Evolutionary conservation across 805 yeast species (phyloP), one percentile per base, ranked within the genome.

Genomic region (Dipodascus albidus): DNA sequence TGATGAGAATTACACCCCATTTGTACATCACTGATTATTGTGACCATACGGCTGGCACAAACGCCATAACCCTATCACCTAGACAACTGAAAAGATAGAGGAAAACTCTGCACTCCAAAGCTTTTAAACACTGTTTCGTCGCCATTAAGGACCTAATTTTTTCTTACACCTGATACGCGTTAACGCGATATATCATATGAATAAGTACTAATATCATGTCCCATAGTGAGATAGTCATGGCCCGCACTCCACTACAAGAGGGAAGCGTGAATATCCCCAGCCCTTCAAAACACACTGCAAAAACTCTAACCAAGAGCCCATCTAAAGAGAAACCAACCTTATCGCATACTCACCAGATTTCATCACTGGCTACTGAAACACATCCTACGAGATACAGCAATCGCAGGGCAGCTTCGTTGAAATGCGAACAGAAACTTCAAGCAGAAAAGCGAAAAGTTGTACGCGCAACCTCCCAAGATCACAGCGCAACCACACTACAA

Each of bases 221-320:
- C 3, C 44, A 38, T 4, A 38, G 44, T 17, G 44, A 38, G 15
- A 4, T 38, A 14, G 20, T 38, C 44, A 38, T 38, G 44, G 9
- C 44, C 20, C 44, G 44, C 20, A 14, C 44, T n/a, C 44, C 44
- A 8, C n/a, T 38, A 17, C 17, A 38, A 38, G 44, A 38, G 44
- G 44, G 44, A 38, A n/a, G 44, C n/a, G 44, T 38, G n/a, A 38
- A 38, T 19, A 38, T 38, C 44, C 44, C 44, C 44, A 38, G 44
- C 20, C 44, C 44, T 38, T n/a, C 44, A 6, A 38, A 38, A 14
- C 44, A 38, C n/a, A 38, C 20, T 19, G 17, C 44, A 38, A 38
- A 38, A 17, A 38, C 20, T 19, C 44, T 19, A 6, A 11, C 44
- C 17, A 38, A 38, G 15, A 38, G 44, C 20, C 44, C 44, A 27